These are phyloP conservation scores for Mrakia frigida DNA, from an alignment of 768 basidiomycete species.

Conservation along the genomic window DNA sequence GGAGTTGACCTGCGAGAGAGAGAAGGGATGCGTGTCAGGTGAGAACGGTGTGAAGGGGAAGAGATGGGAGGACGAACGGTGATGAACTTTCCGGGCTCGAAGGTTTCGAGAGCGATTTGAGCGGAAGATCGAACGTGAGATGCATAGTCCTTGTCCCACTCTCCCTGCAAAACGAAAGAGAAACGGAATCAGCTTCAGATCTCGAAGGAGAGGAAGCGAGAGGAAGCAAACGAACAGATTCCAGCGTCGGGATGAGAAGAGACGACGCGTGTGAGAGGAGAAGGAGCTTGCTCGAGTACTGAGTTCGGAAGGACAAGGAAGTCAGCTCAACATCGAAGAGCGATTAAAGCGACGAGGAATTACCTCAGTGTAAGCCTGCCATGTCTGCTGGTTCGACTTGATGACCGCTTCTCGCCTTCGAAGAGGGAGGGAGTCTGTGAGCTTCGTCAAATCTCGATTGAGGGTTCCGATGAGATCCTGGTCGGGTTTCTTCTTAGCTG, in stretches of 20 bases:
- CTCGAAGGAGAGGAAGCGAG: not conserved
- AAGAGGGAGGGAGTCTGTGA: not conserved
- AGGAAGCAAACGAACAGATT: not conserved
- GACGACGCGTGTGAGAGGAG: conserved; percentile 25
- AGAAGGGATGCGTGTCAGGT: not conserved
- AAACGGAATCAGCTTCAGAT: not conserved
- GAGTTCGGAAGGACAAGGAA: not conserved
- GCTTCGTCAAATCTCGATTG: not conserved
- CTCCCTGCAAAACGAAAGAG: not conserved
- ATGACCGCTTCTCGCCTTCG: conserved; percentile 11
- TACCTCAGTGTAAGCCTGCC: conserved; percentile 23
- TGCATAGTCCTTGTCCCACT: conserved; percentile 25
- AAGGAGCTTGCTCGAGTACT: conserved; percentile 24
- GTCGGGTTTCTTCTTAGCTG: conserved; percentile 12
- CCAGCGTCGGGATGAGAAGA: conserved; percentile 8
- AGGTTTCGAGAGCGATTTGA: conserved; percentile 19
- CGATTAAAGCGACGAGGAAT: not conserved
- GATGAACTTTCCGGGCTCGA: conserved; percentile 20
- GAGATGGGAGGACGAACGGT: not conserved
- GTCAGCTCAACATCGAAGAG: not conserved
- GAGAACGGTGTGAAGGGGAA: not conserved
- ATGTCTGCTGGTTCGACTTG: not conserved
- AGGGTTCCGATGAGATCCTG: not conserved
- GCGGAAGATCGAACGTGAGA: conserved; percentile 15
- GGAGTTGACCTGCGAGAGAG: not conserved